Evolutionary conservation across 2,329 filamentous ascomycete species (phyloP).

Genomic region (Pseudocercospora cruenta): DNA sequence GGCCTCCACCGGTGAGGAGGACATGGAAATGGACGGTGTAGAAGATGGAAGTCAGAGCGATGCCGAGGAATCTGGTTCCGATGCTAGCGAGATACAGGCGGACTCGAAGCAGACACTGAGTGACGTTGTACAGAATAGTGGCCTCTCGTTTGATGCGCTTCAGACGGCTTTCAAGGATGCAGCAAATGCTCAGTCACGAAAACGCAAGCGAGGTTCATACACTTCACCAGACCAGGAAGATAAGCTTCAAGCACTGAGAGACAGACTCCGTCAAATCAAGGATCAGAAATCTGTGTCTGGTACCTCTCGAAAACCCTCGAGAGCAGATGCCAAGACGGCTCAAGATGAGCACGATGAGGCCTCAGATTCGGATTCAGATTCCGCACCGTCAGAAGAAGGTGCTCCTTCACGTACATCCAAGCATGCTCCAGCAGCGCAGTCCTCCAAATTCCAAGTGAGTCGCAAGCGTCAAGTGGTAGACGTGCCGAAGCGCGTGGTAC

Average conservation of each 20-base stretch:
- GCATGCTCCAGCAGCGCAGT: conserved; percentile 82
- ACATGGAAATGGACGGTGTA: conserved; percentile 26
- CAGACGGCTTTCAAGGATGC: conserved; percentile 67
- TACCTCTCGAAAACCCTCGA: background rate
- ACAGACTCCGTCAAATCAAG: conserved; percentile 48
- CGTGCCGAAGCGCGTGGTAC: conserved; percentile 60
- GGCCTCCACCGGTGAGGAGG: conserved; percentile 17
- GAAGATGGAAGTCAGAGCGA: conserved; percentile 32
- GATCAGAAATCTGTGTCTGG: conserved; percentile 41
- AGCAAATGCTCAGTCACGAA: conserved; percentile 65
- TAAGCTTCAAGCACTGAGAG: conserved; percentile 51
- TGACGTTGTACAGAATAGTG: conserved; percentile 50
- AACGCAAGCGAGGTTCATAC: conserved; percentile 49
- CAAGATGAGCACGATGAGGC: conserved; percentile 23
- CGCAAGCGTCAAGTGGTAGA: conserved; percentile 75
- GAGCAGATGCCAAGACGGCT: conserved; percentile 30
- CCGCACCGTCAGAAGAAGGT: conserved; percentile 47
- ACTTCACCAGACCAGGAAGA: conserved; percentile 46
- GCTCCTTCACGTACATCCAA: conserved; percentile 67
- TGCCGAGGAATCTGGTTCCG: conserved; percentile 31
- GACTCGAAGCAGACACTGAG: conserved; percentile 29
- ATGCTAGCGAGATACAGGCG: conserved; percentile 33
- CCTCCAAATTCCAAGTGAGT: conserved; percentile 81
- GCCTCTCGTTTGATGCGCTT: conserved; percentile 81
- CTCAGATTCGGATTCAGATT: conserved; percentile 39